Evolutionary conservation across 176 grass and related monocot species (phyloP).

Genomic region (Olyra latifolia): DNA sequence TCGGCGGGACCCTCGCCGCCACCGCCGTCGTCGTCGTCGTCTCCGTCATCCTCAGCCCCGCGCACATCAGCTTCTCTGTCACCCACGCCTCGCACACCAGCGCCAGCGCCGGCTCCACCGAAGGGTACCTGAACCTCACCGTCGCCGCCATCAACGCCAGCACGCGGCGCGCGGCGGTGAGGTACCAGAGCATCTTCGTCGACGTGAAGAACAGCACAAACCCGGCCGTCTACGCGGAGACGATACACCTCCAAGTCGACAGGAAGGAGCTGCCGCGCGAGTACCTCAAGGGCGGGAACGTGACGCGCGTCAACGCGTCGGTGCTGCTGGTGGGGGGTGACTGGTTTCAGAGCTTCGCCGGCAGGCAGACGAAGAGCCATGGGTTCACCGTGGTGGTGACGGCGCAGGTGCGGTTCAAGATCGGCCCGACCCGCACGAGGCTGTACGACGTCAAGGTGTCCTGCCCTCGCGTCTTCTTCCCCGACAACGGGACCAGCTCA

Average conservation of each 20-base stretch:
- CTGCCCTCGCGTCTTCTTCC: too few species aligned
- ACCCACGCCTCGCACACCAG: too few species aligned
- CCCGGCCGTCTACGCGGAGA: background rate
- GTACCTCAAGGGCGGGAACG: too few species aligned
- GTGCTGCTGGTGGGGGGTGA: background rate
- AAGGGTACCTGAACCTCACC: background rate
- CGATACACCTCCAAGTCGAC: too few species aligned
- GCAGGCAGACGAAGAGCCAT: fast-evolving
- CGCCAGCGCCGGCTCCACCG: too few species aligned
- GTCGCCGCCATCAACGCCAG: conserved; percentile 2
- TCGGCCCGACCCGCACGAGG: background rate
- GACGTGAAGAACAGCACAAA: background rate
- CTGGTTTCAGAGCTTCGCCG: background rate
- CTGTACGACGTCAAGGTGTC: background rate
- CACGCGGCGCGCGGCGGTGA: background rate
- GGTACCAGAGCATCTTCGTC: background rate
- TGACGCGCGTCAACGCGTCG: background rate
- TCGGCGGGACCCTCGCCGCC: background rate
- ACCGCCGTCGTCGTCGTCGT: background rate
- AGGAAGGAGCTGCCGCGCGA: too few species aligned
- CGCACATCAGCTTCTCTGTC: too few species aligned
- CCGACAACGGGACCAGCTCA: too few species aligned
- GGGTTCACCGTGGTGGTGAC: background rate
- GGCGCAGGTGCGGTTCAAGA: background rate
- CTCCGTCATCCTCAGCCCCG: background rate